Base-by-base conservation (phyloP, 2,329 filamentous ascomycete genomes). In the Bipolaris victoriae region DNA sequence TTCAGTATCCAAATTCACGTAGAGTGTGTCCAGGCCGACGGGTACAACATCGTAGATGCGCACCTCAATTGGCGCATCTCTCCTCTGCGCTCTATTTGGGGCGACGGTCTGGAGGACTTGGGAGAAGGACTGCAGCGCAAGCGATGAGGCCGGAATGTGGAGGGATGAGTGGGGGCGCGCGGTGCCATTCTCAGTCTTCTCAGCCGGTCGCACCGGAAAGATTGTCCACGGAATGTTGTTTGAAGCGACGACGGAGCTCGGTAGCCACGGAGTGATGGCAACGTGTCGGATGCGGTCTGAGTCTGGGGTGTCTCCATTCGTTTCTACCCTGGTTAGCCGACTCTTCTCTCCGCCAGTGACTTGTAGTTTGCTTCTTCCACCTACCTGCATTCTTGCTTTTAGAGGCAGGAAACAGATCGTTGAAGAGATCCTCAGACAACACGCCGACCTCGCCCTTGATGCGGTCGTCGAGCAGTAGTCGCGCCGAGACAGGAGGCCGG, bases 401-500 rank as follows among this genome's bases (percentile, higher is more conserved):
- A 33, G 64, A 58, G 22, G 67, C 73, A 15, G 90, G 88, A 78
- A 96, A 92, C 49, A 98, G 83, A 71, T 96, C 90, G 45, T 84
- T 82, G 69, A 93, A 92, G 49, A 99, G 83, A 76, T 97, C 92
- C 69, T 92, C 89, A 11, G 94, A 97, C 51, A 98, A 78, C 63
- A 95, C 85, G 62, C 92, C 95, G 60, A 93, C 84, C 72, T 97
- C 91, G 51, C 91, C 91, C 77, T 89, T 91, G 68, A 96, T 83
- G 75, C 90, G 89, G 72, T 92, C 90, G 76, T 97, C 92, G 55
- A 97, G 86, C 36, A 96, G 84, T 49, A 98, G 82, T 56, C 90
- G 88, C 55, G 92, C 93, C 57, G 90, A 84, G 57, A 96, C 83
- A 41, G 93, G 84, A 7, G 90, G 84, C 75, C 90, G 92, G 75